A percentile compares a stretch with the other conserved stretches of the same genome.
Conservation (phyloP, 257 asterid genomes). For the Solanum corneliomulleri region DNA sequence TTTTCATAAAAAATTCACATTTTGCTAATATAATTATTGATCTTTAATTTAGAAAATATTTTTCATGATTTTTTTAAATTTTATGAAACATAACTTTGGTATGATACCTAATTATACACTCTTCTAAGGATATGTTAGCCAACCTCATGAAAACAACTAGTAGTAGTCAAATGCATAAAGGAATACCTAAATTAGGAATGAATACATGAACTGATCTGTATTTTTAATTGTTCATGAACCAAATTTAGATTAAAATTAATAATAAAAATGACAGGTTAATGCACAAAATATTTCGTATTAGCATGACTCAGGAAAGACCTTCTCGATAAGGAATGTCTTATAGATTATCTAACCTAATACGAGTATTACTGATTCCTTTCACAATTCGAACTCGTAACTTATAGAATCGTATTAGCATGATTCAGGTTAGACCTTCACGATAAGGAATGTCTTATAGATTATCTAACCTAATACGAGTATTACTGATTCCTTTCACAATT, state of each 20-base stretch:
- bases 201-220: not conserved
- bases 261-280: not conserved
- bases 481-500: too few relatives aligned
- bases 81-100: not conserved
- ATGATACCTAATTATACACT: not conserved
- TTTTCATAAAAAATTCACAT: not conserved
- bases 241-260: not conserved
- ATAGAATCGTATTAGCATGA: too few relatives aligned
- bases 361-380: not conserved
- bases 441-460: too few relatives aligned
- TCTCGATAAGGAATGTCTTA: not conserved
- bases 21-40: not conserved
- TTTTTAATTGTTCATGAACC: not conserved
- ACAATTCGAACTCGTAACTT: not conserved
- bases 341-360: not conserved
- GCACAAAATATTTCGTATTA: not conserved
- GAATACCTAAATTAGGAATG: not conserved
- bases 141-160: not conserved
- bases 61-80: not conserved
- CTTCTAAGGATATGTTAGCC: not conserved
- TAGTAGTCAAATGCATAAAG: not conserved
- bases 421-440: too few relatives aligned
- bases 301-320: not conserved
- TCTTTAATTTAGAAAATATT: not conserved
- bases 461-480: too few relatives aligned